Evolutionary conservation across 2,329 filamentous ascomycete genomes (phyloP), one percentile per base, ranked within the genome.

Genomic region (Drechslera avenae): DNA sequence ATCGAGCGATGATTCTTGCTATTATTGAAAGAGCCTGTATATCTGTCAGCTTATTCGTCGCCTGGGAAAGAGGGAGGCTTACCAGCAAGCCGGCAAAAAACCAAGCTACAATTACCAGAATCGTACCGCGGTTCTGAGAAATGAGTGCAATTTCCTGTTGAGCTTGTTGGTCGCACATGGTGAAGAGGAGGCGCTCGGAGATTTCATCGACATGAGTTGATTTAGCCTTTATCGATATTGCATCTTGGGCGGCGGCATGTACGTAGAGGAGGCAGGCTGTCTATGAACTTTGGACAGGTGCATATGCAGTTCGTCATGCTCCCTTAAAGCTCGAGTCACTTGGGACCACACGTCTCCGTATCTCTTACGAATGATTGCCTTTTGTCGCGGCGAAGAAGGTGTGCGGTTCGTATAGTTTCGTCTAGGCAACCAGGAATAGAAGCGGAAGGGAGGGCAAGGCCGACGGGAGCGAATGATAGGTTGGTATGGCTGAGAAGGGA

Each of bases 71-170:
- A 13, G 33, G 7, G n/a, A 17, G 16, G 50, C 47, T 40, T 55
- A 67, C 64, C 28, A 68, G 48, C 28, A 60, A 45, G 39, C 58
- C 62, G n/a, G 54, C 58, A 30, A 68, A 51, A 28, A 64, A 65
- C 64, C 63, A 68, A 43, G 58, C 54, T 30, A 53, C 58, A 50
- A 67, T 67, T 40, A 63, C 54, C 50, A 68, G 46, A 46, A 68
- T 54, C 14, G 60, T 56, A 3, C 63, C 64, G 49, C 58, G 63
- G 37, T 63, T 60, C 42, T 68, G 59, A 52, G 58, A 62, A 49
- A 67, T 58, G 56, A 59, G 59, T 31, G 56, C 50, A 52, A 59
- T 59, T 30, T 41, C 26, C 31, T 52, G 52, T 36, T 56, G 52
- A 42, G 34, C 35, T 51, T 43, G 30, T 28, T 51, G 21, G 30